These are phyloP conservation scores for Eucalyptus melliodora DNA, from an alignment of 345 rosid genomes.

Conservation along the genomic window DNA sequence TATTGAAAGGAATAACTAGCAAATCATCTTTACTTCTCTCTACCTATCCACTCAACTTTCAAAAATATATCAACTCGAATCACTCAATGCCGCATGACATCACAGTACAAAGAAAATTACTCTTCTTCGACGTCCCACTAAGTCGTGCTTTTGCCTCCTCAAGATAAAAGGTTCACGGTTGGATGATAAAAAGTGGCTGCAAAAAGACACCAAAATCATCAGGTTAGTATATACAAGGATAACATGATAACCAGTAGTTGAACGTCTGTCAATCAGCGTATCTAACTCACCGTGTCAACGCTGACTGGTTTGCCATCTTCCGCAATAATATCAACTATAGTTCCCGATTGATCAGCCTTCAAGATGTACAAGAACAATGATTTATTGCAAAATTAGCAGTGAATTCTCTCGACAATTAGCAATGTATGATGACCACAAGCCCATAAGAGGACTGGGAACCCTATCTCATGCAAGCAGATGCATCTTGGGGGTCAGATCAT, in stretches of 20 bases:
- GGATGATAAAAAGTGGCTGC: constrained; percentile 77
- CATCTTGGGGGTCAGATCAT: background rate
- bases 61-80: background rate
- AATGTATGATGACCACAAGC: background rate
- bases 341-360: constrained; percentile 78
- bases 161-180: constrained; percentile 26
- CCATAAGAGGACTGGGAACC: background rate
- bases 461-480: background rate
- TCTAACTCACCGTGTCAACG: constrained; percentile 47
- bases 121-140: background rate
- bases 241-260: background rate
- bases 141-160: background rate
- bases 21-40: background rate
- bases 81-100: constrained; percentile 17
- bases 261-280: background rate
- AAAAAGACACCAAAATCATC: background rate
- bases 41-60: constrained; percentile 3
- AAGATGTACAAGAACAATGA: background rate
- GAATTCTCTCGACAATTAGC: background rate
- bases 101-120: background rate
- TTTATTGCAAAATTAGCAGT: background rate
- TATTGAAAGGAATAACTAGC: background rate
- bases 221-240: background rate
- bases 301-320: constrained; percentile 73
- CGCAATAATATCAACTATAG: constrained; percentile 56